phyloP scores from a whole-genome alignment of 768 basidiomycete species.

The Pholiota molesta region DNA sequence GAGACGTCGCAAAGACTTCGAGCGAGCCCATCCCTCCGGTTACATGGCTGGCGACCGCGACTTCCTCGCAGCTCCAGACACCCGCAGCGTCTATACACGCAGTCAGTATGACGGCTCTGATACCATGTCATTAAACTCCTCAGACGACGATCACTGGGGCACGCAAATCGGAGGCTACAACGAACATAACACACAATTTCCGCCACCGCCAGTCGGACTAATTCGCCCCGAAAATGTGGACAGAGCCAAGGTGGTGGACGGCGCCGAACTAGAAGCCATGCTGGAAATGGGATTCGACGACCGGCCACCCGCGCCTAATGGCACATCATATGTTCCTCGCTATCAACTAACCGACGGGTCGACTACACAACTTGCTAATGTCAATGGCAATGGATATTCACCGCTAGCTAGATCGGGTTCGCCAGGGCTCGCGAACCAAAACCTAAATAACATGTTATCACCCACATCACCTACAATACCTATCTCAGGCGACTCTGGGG shows the following conservation, averaged over 20 bases:
- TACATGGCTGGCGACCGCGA: conserved; percentile 67
- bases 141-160: conserved; percentile 97
- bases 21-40: conserved; percentile 73
- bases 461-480: conserved; percentile 42
- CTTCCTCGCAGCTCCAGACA: conserved; percentile 58
- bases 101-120: conserved; percentile 82
- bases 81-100: conserved; percentile 45
- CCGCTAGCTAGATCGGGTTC: conserved; percentile 56
- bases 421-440: conserved; percentile 32
- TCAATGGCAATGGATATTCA: conserved; percentile 56
- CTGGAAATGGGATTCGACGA: conserved; percentile 91
- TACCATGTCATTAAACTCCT: conserved; percentile 77
- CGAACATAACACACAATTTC: conserved; percentile 76
- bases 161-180: conserved; percentile 95
- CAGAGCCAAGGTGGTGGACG: conserved; percentile 55
- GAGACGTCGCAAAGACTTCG: conserved; percentile 77
- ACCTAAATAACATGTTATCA: conserved; percentile 37
- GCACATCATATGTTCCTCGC: conserved; percentile 49
- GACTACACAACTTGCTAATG: conserved; percentile 42
- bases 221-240: conserved; percentile 46
- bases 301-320: conserved; percentile 49
- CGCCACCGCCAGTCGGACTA: conserved; percentile 84
- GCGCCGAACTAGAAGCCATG: conserved; percentile 88
- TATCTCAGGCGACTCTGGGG: conserved; percentile 21
- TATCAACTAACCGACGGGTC: conserved; percentile 68